Base-by-base conservation (phyloP, 495 filamentous ascomycete genomes). In the Pseudomonodictys pantanalensis region DNA sequence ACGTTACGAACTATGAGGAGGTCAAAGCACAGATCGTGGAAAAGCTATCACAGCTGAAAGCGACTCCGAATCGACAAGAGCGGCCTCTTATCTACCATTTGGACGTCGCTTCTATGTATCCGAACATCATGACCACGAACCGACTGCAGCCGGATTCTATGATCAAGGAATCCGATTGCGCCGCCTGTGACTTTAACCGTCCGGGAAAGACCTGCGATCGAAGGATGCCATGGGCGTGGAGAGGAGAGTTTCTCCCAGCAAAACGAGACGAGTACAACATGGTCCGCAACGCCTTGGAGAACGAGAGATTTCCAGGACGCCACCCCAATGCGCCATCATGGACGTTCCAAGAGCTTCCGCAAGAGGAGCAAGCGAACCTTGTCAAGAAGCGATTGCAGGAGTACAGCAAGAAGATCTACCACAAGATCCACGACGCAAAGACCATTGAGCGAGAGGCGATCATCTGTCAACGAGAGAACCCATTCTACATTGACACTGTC, bases 51-150 rank as follows among this genome's bases (percentile, higher is more conserved):
- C 79, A 83, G 62, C 78, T 99, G 29, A 95, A 89, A 71, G 77
- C 83, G 33, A 90, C 86, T 0, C 92, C 93, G 0, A 87, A 88
- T 58, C 78, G 93, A 50, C 81, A 78, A 56, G 93, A 99, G 69
- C 79, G 84, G 24, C 93, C 93, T 1, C 86, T 90, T 30, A 99
- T 99, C 52, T 99, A 99, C 72, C 93, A 99, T 78, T 78, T 99
- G 70, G 93, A 99, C 66, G 93, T 99, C 44, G 93, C 93, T 15
- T 96, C 93, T 50, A 99, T 99, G 93, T 99, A 99, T 72, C 93
- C 93, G 17, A 99, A 99, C 70, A 99, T 99, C 73, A 99, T 99
- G 95, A 97, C 93, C 3, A 99, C 95, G 9, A 99, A 99, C 68
- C 89, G 93, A 66, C 74, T 99, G 28, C 93, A 99, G 55, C 93